Evolutionary conservation across 176 grass and related monocot genomes (phyloP).

Genomic region (Triticum dicoccoides): DNA sequence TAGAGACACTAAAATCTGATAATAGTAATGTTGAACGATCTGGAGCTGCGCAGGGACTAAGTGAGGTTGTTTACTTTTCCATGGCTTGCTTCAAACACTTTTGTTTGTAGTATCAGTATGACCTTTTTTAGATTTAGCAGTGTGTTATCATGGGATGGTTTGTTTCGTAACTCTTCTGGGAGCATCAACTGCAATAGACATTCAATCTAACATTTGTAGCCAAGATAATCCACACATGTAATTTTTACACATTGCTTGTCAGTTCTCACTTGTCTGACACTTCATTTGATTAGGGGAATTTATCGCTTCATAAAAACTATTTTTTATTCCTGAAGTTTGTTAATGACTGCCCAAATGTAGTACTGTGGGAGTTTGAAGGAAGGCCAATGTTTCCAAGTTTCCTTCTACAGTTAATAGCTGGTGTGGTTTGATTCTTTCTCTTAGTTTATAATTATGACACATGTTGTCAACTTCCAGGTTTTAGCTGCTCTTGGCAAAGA

Average conservation of each 20-base stretch:
- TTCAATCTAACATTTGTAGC: conserved; percentile 9
- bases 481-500: conserved; percentile 93
- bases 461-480: conserved; percentile 64
- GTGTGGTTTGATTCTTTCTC: background rate
- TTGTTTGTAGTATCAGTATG: background rate
- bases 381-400: background rate
- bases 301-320: background rate
- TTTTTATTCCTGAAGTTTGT: conserved; percentile 5
- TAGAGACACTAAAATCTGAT: conserved; percentile 97
- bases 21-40: conserved; percentile 94
- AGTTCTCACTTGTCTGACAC: conserved; percentile 18
- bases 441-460: conserved; percentile 8
- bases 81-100: background rate
- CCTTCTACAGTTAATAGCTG: background rate
- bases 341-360: conserved; percentile 9
- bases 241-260: background rate
- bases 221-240: background rate
- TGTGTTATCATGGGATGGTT: conserved; percentile 6
- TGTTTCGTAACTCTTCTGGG: background rate
- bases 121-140: background rate
- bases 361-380: background rate
- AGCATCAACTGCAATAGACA: background rate
- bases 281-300: background rate
- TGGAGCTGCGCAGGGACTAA: conserved; percentile 91
- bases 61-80: conserved; percentile 60